Conservation (phyloP, 164 flowering plant genomes). For the Aristolochia californica region DNA sequence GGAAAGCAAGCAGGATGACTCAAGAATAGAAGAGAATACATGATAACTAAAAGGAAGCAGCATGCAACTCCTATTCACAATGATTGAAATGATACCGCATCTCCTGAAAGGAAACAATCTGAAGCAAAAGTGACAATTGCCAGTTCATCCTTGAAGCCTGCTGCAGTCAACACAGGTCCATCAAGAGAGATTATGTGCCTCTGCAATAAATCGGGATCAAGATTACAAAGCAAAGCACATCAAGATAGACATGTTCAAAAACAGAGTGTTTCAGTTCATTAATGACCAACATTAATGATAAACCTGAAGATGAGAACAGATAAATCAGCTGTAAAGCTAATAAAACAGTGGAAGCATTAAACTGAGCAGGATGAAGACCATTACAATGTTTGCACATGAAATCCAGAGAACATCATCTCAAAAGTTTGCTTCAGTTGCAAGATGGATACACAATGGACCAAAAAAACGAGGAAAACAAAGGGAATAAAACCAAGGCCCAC, state of each 20-base stretch:
- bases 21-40: neutral
- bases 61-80: neutral
- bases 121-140: slow-evolving; percentile 81
- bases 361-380: too few relatives aligned
- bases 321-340: too few relatives aligned
- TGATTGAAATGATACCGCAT: slow-evolving; percentile 46
- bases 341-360: too few relatives aligned
- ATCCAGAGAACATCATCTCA: too few relatives aligned
- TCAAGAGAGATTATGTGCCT: slow-evolving; percentile 67
- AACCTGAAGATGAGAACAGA: too few relatives aligned
- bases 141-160: slow-evolving; percentile 74
- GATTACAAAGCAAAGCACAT: neutral
- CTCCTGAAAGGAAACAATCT: slow-evolving; percentile 56
- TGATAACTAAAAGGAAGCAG: neutral
- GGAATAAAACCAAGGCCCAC: too few relatives aligned
- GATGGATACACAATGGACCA: too few relatives aligned
- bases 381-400: too few relatives aligned
- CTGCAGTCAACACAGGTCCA: slow-evolving; percentile 91
- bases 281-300: too few relatives aligned
- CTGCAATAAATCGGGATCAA: slow-evolving; percentile 28
- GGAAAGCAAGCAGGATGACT: slow-evolving; percentile 14
- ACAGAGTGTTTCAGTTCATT: too few relatives aligned
- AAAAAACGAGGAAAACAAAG: too few relatives aligned
- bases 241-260: neutral
- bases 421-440: too few relatives aligned